These are phyloP conservation scores for Thalassiosira mediterranea DNA, from an alignment of 352 stramenopile genomes.

Conservation along the genomic window DNA sequence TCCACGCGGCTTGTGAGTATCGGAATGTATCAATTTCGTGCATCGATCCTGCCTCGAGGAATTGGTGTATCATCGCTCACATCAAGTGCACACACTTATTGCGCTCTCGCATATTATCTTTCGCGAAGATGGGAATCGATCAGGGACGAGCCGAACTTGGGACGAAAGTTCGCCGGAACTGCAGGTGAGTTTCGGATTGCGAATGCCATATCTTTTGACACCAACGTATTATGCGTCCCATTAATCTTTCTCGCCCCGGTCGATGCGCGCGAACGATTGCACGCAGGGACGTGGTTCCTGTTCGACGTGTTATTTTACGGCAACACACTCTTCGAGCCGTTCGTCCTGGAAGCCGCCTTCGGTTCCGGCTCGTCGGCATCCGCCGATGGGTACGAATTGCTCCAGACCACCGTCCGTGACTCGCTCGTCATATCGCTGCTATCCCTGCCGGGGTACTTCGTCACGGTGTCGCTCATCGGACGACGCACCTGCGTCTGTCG, in stretches of 20 bases:
- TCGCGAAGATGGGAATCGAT: conserved; percentile 52
- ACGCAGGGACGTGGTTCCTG: conserved; percentile 81
- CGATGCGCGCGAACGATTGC: too few relatives aligned
- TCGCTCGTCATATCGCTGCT: conserved; percentile 69
- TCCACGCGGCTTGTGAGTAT: conserved; percentile 18
- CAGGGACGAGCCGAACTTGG: conserved; percentile 58
- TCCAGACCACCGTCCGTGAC: conserved; percentile 55
- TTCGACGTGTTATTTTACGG: conserved; percentile 85
- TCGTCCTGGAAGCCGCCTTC: conserved; percentile 83
- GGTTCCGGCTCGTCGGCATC: conserved; percentile 19
- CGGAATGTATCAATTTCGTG: neutral
- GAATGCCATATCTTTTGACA: neutral
- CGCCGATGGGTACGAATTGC: conserved; percentile 40
- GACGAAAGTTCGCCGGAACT: conserved; percentile 74
- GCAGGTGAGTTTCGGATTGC: too few relatives aligned
- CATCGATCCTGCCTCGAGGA: too few relatives aligned
- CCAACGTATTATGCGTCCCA: too few relatives aligned
- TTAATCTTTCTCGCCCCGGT: too few relatives aligned
- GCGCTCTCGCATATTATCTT: too few relatives aligned
- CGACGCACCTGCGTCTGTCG: conserved; percentile 27
- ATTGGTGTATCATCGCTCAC: too few relatives aligned
- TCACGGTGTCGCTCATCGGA: conserved; percentile 66
- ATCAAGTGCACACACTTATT: too few relatives aligned
- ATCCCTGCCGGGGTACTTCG: conserved; percentile 72
- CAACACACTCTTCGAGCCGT: conserved; percentile 82